Evolutionary conservation across 306 rosid genomes (phyloP).

Genomic region (Potentilla sterilis): DNA sequence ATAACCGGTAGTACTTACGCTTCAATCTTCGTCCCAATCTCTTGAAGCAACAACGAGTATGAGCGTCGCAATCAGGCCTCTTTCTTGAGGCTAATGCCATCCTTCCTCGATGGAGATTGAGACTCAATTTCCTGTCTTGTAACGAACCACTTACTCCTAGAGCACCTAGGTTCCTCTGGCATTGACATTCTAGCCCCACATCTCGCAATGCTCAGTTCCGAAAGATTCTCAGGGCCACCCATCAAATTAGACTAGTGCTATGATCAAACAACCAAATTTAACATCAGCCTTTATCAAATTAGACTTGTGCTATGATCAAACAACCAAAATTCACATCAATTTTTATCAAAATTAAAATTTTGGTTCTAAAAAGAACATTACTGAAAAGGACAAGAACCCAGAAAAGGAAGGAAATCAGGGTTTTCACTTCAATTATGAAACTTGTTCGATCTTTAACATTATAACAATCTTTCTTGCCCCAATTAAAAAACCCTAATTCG

Average conservation of each 20-base stretch:
- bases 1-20: conserved; percentile 31
- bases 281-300: background rate
- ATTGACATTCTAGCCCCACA: conserved; percentile 17
- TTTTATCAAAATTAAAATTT: background rate
- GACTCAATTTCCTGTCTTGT: conserved; percentile 37
- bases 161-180: conserved; percentile 20
- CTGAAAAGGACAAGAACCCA: background rate
- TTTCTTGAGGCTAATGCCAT: conserved; percentile 36
- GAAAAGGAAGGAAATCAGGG: background rate
- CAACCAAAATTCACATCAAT: too few relatives aligned
- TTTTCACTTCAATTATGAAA: background rate
- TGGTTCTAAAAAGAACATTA: background rate
- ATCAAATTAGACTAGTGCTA: background rate
- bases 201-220: conserved; percentile 17
- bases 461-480: background rate
- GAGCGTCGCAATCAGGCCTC: conserved; percentile 39
- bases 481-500: background rate
- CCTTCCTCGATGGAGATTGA: conserved; percentile 44
- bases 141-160: conserved; percentile 36
- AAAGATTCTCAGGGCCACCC: conserved; percentile 11
- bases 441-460: background rate
- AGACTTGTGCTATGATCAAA: too few relatives aligned
- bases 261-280: too few relatives aligned
- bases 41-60: conserved; percentile 44
- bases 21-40: conserved; percentile 45